A percentile compares a stretch with the other conserved stretches of the same genome.
These are phyloP conservation scores for Sextonia rubra DNA, from an alignment of 164 flowering plant species.

Conservation along the genomic window DNA sequence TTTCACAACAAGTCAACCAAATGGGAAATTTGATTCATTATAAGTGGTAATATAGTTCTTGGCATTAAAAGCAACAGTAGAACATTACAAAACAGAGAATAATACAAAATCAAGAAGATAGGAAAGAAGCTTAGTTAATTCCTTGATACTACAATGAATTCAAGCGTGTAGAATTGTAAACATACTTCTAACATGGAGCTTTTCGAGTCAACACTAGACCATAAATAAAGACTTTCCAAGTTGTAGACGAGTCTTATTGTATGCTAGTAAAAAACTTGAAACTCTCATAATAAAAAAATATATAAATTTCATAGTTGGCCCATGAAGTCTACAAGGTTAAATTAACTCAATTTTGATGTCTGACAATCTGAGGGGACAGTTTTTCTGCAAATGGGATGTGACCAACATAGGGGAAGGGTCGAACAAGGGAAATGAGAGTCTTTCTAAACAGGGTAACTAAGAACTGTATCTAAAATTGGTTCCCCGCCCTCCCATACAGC, in stretches of 20 bases:
- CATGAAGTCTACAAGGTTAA: not conserved
- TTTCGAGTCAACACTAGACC: not conserved
- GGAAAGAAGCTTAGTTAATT: not conserved
- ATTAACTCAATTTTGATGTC: too few species aligned
- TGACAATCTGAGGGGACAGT: too few species aligned
- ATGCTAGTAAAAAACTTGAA: not conserved
- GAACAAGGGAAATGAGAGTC: too few species aligned
- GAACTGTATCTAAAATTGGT: too few species aligned
- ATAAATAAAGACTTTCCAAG: not conserved
- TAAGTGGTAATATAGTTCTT: not conserved
- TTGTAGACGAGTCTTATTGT: not conserved
- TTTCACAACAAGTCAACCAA: not conserved
- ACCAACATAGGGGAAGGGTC: too few species aligned
- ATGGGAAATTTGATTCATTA: not conserved
- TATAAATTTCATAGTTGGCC: too few species aligned
- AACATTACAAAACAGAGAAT: too few species aligned
- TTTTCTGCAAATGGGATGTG: too few species aligned
- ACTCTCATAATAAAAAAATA: not conserved
- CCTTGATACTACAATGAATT: not conserved
- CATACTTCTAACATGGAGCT: too few species aligned
- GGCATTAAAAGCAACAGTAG: not conserved
- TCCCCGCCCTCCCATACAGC: too few species aligned
- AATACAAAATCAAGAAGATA: not conserved
- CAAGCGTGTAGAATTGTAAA: not conserved
- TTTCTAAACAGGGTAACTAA: too few species aligned